Percentiles rank a stretch among this genome's conserved stretches.
Evolutionary conservation across 345 rosid genomes (phyloP).

Genomic region (Arabidopsis suecica): DNA sequence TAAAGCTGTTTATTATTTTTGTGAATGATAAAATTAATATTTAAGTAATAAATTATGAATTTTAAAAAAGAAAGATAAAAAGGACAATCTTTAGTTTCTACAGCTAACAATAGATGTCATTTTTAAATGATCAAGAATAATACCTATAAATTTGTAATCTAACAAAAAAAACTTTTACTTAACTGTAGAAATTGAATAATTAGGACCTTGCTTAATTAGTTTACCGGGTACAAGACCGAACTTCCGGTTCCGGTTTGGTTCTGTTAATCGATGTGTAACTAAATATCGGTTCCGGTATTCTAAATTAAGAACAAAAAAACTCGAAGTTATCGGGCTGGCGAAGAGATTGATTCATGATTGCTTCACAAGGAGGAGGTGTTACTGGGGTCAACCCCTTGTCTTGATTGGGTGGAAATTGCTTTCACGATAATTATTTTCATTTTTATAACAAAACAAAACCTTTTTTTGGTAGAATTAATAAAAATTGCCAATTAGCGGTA

Average conservation of each 20-base stretch:
- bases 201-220: neutral
- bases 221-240: constrained; percentile 8
- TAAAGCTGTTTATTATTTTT: neutral
- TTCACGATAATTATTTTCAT: constrained; percentile 7
- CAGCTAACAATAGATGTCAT: neutral
- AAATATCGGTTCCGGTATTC: constrained; percentile 29
- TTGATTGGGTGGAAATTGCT: constrained; percentile 43
- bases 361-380: constrained; percentile 32
- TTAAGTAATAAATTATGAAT: neutral
- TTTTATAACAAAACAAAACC: neutral
- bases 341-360: constrained; percentile 44
- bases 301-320: constrained; percentile 11
- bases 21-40: neutral
- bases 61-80: neutral
- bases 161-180: neutral
- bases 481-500: neutral
- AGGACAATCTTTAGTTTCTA: neutral
- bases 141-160: neutral
- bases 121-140: neutral
- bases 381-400: constrained; percentile 45
- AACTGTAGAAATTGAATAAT: neutral
- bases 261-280: neutral
- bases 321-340: constrained; percentile 36
- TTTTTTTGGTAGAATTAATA: neutral
- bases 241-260: constrained; percentile 7